Base-by-base conservation (phyloP, 1,139 yeast species). In the Meyerozyma guilliermondii region DNA sequence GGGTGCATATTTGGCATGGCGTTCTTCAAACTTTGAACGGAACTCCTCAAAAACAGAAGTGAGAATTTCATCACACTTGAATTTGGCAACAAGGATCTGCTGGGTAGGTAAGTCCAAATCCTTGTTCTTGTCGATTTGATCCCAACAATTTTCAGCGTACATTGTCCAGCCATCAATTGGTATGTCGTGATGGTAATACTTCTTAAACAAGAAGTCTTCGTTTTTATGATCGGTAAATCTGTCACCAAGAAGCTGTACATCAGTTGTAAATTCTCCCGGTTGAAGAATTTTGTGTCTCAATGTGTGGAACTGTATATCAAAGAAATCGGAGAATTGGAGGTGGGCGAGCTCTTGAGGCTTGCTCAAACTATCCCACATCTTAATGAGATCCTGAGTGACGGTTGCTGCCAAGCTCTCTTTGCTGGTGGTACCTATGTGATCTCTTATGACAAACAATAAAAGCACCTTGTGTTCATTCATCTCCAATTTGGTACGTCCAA, bases 141-240 rank as follows among this genome's bases (percentile, higher is more conserved):
- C 83, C 98, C 98, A 92, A 50, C 96, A 83, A 56, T 83, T 87
- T 43, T 82, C 84, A 1, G 97, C 91, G 56, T 92, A 92, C 65
- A 89, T 67, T 5, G 94, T 79, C 98, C 98, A 92, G 11, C 97
- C 98, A 62, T 92, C 98, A 41, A 92, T 74, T 6, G 98, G 98
- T 40, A 92, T 81, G 42, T 78, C 74, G 51, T 94, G 91, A 56
- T 88, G 96, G 59, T 89, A 91, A 42, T 79, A 74, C 2, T 78
- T 75, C 49, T 79, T 78, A 68, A 88, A 87, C 26, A 83, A 66
- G 45, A 71, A 74, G n/a, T 63, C 68, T 3, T 56, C 48, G 6
- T 59, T 50, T 11, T 59, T 46, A 3, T 56, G 48, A 47, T 74
- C 71, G 29, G 67, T 60, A 45, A 86, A 76, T 37, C 79, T 62